Evolutionary conservation across 257 asterid species (phyloP).

Genomic region (Nemophila menziesii): DNA sequence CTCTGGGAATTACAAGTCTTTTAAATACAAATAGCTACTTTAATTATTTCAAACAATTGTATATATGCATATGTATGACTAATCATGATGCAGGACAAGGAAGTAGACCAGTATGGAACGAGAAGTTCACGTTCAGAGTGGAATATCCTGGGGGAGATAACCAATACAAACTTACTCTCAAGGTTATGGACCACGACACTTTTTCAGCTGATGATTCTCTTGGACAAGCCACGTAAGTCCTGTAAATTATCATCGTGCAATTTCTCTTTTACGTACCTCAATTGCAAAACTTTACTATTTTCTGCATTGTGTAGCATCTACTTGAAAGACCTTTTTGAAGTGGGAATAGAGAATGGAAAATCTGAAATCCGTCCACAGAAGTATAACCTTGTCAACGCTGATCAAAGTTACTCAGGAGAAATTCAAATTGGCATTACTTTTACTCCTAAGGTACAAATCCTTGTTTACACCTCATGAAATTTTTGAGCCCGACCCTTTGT

Average conservation of each 20-base stretch:
- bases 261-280: background rate
- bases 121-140: slow-evolving; percentile 39
- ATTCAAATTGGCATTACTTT: slow-evolving; percentile 50
- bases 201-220: slow-evolving; percentile 41
- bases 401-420: slow-evolving; percentile 46
- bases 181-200: slow-evolving; percentile 43
- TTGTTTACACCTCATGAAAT: too few relatives aligned
- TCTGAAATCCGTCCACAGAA: slow-evolving; percentile 40
- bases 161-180: slow-evolving; percentile 35
- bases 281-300: background rate
- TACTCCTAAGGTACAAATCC: slow-evolving; percentile 34
- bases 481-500: too few relatives aligned
- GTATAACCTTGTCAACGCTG: slow-evolving; percentile 33
- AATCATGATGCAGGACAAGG: slow-evolving; percentile 55
- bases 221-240: slow-evolving; percentile 45
- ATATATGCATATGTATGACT: background rate
- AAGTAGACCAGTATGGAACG: slow-evolving; percentile 44
- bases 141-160: slow-evolving; percentile 27
- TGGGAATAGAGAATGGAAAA: slow-evolving; percentile 47
- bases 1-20: background rate
- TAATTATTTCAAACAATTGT: background rate
- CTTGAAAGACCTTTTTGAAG: slow-evolving; percentile 43
- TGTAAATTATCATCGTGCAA: too few relatives aligned
- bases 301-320: slow-evolving; percentile 31
- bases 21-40: background rate